Conservation (phyloP, 2,329 filamentous ascomycete species). For the Calonectria pteridis region DNA sequence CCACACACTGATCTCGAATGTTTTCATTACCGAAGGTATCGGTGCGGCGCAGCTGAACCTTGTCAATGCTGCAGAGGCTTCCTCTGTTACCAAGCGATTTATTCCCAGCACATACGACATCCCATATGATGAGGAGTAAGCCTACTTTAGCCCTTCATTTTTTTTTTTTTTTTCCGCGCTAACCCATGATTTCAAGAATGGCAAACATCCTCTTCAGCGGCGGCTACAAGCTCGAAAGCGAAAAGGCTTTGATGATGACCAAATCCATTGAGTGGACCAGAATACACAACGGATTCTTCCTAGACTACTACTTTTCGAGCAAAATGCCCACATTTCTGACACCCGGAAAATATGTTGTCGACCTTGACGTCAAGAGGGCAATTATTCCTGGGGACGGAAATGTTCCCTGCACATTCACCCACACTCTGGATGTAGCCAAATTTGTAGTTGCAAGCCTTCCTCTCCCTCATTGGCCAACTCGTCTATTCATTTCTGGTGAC, state of each 20-base stretch:
- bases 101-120: not conserved
- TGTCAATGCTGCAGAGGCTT: not conserved
- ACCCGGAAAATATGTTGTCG: not conserved
- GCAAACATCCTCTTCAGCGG: constrained; percentile 63
- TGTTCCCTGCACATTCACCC: not conserved
- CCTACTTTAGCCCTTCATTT: too few relatives aligned
- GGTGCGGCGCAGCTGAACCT: not conserved
- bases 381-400: not conserved
- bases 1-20: not conserved
- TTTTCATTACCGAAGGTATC: not conserved
- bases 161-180: not conserved
- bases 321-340: not conserved
- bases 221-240: constrained; percentile 59
- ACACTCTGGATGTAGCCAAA: not conserved
- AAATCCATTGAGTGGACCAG: not conserved
- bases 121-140: not conserved
- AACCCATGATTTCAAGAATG: not conserved
- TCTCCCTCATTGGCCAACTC: not conserved
- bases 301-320: not conserved
- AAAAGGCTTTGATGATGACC: constrained; percentile 1
- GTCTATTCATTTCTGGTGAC: not conserved
- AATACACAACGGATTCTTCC: not conserved
- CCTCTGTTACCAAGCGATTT: not conserved
- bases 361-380: not conserved
- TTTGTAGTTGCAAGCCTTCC: not conserved